Conservation (phyloP, 805 yeast genomes). For the Schwanniomyces sp. region DNA sequence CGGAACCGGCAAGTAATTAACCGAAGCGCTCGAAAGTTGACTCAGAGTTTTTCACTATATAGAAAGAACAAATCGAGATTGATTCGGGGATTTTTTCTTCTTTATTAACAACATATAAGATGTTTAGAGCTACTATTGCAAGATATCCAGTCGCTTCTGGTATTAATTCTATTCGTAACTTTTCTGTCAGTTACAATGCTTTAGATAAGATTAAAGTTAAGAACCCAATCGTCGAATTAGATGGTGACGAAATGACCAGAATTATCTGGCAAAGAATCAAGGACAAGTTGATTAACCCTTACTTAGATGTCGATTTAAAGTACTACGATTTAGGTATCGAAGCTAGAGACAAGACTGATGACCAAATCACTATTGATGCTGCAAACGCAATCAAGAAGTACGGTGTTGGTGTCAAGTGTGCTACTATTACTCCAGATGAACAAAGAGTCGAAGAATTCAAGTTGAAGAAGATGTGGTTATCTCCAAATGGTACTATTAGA, state of each 20-base stretch:
- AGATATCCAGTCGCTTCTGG: constrained; percentile 5
- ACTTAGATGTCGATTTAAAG: constrained; percentile 69
- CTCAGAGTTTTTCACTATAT: constrained; percentile 1
- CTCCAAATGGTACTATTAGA: constrained; percentile 84
- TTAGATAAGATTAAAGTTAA: constrained; percentile 61
- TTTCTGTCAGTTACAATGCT: constrained; percentile 7
- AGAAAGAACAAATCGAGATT: not conserved
- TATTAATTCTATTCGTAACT: constrained; percentile 8
- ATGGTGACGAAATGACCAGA: constrained; percentile 87
- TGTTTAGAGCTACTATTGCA: constrained; percentile 11
- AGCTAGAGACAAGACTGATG: constrained; percentile 69
- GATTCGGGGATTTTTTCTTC: not conserved
- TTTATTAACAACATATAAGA: not conserved
- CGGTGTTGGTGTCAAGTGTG: constrained; percentile 84
- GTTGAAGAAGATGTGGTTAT: constrained; percentile 79
- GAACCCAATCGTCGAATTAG: constrained; percentile 74
- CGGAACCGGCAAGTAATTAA: not conserved
- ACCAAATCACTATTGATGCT: constrained; percentile 73
- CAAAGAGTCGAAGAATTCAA: constrained; percentile 72
- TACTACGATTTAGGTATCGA: constrained; percentile 73
- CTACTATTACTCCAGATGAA: constrained; percentile 84
- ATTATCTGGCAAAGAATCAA: constrained; percentile 80
- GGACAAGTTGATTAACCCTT: constrained; percentile 64
- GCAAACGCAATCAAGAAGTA: constrained; percentile 72
- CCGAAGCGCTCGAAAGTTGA: constrained; percentile 2